Percentiles rank a stretch among this genome's conserved stretches.
Conservation (phyloP, 305 asterid genomes). For the Fraxinus sp. region DNA sequence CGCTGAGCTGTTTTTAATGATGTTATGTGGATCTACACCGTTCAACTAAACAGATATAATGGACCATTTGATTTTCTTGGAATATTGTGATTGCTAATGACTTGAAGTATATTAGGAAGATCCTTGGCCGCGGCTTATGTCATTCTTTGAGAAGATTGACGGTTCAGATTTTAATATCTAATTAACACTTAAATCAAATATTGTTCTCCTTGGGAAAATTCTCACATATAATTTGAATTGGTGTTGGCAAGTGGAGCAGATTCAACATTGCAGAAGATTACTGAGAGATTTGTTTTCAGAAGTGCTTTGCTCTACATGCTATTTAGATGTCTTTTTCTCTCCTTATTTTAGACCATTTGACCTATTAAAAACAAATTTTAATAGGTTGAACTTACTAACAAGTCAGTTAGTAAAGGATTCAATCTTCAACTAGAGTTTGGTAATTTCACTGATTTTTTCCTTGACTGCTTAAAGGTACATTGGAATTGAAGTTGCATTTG, state of each 20-base stretch:
- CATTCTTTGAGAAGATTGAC: no score
- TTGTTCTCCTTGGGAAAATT: not conserved
- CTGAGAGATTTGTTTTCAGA: slow-evolving; percentile 39
- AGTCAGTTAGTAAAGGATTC: not conserved
- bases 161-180: no score
- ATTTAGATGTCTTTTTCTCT: not conserved
- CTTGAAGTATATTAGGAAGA: no score
- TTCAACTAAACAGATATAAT: not conserved
- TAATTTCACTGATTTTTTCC: not conserved
- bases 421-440: not conserved
- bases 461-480: not conserved
- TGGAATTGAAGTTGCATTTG: not conserved
- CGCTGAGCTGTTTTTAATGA: no score
- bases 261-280: slow-evolving; percentile 30
- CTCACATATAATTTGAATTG: not conserved
- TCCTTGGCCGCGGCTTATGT: no score
- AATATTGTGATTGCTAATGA: not conserved
- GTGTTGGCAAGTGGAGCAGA: slow-evolving; percentile 58
- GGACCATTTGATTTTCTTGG: not conserved
- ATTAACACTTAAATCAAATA: no score
- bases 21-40: not conserved
- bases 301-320: slow-evolving; percentile 37
- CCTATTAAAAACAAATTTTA: not conserved
- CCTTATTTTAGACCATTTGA: no score
- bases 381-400: slow-evolving; percentile 3